phyloP scores from a whole-genome alignment of 331 rosid species.

The Pyracantha coccinea region DNA sequence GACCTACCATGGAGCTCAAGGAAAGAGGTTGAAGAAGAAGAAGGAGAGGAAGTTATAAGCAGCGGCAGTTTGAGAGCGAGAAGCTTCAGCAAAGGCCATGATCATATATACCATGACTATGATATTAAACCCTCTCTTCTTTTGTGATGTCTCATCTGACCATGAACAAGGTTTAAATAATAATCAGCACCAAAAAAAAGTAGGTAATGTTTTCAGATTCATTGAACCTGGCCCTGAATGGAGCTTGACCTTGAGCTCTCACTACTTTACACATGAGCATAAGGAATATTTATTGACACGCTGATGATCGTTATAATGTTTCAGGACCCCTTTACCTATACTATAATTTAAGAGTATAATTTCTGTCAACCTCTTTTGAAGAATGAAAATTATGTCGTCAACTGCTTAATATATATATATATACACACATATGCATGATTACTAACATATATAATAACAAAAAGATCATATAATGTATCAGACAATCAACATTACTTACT shows the following conservation, averaged over 20 bases:
- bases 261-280: background rate
- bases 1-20: background rate
- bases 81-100: background rate
- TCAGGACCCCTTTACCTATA: background rate
- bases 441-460: no score
- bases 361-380: background rate
- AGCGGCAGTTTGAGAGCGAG: background rate
- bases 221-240: slow-evolving; percentile 15
- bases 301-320: background rate
- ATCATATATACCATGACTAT: background rate
- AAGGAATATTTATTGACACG: background rate
- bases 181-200: background rate
- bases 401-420: no score
- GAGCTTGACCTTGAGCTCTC: background rate
- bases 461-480: background rate
- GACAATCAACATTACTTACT: background rate
- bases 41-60: background rate
- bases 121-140: background rate
- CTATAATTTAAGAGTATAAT: background rate
- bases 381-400: background rate
- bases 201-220: background rate
- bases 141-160: slow-evolving; percentile 2
- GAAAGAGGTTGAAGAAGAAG: slow-evolving; percentile 4
- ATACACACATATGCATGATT: no score
- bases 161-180: slow-evolving; percentile 6